A percentile compares a stretch with the other conserved stretches of the same genome.
Conservation (phyloP, 305 asterid genomes). For the Rubia peregrina region DNA sequence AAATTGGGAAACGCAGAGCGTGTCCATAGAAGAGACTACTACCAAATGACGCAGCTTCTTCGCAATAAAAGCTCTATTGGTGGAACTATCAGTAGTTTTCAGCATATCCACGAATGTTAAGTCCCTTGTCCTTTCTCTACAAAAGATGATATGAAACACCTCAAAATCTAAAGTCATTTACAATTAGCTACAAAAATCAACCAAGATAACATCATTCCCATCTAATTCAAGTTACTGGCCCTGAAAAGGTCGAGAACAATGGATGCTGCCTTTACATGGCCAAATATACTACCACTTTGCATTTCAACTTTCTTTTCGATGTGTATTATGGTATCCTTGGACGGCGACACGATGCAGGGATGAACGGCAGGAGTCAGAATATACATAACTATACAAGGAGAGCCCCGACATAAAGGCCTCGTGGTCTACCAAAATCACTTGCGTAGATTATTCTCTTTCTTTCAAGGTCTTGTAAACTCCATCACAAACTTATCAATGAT, state of each 20-base stretch:
- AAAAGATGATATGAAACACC: neutral
- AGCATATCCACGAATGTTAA: neutral
- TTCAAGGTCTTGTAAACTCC: neutral
- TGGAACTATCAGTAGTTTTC: neutral
- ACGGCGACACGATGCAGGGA: neutral
- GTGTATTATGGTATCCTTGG: neutral
- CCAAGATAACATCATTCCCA: neutral
- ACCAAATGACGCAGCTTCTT: neutral
- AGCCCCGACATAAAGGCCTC: neutral
- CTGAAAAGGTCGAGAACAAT: neutral
- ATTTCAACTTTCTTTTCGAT: slow-evolving; percentile 4
- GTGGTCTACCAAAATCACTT: too few species aligned
- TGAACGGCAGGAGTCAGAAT: slow-evolving; percentile 6
- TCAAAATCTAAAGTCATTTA: neutral
- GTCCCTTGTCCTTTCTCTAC: neutral
- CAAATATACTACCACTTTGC: neutral
- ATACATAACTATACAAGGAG: slow-evolving; percentile 25
- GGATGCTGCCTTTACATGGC: slow-evolving; percentile 10
- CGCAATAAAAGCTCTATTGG: neutral
- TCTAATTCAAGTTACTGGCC: neutral
- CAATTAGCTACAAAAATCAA: neutral
- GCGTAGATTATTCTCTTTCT: too few species aligned
- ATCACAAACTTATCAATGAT: slow-evolving; percentile 3
- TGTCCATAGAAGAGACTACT: too few species aligned
- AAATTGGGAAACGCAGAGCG: too few species aligned